Percentiles rank a stretch among this genome's conserved stretches.
phyloP scores from a whole-genome alignment of 2,329 filamentous ascomycete genomes.

The Fusarium mundagurra region DNA sequence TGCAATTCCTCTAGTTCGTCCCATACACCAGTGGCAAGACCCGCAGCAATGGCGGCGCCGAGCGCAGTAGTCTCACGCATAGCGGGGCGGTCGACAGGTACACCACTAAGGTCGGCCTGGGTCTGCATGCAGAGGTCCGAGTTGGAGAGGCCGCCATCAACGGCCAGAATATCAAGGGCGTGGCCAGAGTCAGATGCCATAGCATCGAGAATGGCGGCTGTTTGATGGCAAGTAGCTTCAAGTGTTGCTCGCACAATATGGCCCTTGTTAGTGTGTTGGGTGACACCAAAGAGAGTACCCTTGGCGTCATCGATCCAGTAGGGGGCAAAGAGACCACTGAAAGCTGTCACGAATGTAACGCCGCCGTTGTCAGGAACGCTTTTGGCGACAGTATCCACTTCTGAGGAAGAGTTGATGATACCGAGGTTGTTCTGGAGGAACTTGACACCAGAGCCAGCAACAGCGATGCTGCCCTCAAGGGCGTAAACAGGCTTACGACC shows the following conservation, averaged over 20 bases:
- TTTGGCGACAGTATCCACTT: constrained; percentile 62
- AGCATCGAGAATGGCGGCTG: constrained; percentile 88
- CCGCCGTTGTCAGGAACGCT: constrained; percentile 78
- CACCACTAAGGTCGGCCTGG: constrained; percentile 85
- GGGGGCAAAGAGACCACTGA: constrained; percentile 89
- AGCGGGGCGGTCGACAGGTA: constrained; percentile 82
- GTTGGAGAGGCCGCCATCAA: constrained; percentile 91
- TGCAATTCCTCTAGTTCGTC: constrained; percentile 77
- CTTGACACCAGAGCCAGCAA: constrained; percentile 83
- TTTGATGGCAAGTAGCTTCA: constrained; percentile 92
- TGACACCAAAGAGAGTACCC: constrained; percentile 88
- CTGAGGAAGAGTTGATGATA: constrained; percentile 62
- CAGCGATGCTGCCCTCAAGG: constrained; percentile 84
- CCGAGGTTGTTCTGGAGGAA: constrained; percentile 74
- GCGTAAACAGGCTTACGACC: constrained; percentile 74
- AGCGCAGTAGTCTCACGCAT: constrained; percentile 94
- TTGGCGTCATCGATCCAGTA: constrained; percentile 96
- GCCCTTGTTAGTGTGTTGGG: constrained; percentile 83
- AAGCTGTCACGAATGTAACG: constrained; percentile 88
- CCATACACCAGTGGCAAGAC: constrained; percentile 85
- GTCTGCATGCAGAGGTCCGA: constrained; percentile 92
- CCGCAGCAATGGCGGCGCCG: constrained; percentile 88
- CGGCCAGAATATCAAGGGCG: constrained; percentile 77
- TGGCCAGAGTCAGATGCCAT: constrained; percentile 89
- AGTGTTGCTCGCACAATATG: constrained; percentile 91